These are phyloP conservation scores for Phoma sp. DNA, from an alignment of 2,329 filamentous ascomycete species.

Conservation along the genomic window DNA sequence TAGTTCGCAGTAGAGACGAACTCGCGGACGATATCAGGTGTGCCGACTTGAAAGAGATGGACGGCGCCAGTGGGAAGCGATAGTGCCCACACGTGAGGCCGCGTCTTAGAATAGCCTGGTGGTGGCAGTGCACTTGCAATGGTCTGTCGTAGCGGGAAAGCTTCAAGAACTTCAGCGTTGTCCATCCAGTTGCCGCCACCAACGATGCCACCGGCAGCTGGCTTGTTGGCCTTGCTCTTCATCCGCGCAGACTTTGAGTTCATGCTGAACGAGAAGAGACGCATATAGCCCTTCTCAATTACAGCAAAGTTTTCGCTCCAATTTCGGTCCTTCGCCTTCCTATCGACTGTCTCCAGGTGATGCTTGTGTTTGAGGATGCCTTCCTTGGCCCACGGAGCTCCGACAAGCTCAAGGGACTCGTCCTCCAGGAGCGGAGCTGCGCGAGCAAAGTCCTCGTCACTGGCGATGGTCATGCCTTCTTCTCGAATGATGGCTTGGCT, in stretches of 20 bases:
- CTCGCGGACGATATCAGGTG: slow-evolving; percentile 90
- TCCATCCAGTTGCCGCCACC: slow-evolving; percentile 99
- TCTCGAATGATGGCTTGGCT: slow-evolving; percentile 97
- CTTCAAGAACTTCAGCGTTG: slow-evolving; percentile 87
- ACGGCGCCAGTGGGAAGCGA: slow-evolving; percentile 92
- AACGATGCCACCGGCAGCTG: slow-evolving; percentile 70
- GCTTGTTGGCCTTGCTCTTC: slow-evolving; percentile 66
- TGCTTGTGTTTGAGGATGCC: slow-evolving; percentile 96
- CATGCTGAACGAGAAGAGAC: slow-evolving; percentile 90
- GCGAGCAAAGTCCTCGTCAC: slow-evolving; percentile 64
- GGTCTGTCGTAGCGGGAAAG: slow-evolving; percentile 87
- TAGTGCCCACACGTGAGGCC: slow-evolving; percentile 93
- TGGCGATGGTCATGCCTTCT: slow-evolving; percentile 66
- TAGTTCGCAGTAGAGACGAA: slow-evolving; percentile 96
- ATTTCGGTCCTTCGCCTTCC: slow-evolving; percentile 89
- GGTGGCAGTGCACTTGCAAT: slow-evolving; percentile 88
- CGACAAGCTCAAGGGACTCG: slow-evolving; percentile 86
- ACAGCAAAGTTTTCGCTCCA: slow-evolving; percentile 97
- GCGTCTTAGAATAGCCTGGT: slow-evolving; percentile 88
- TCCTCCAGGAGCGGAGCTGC: slow-evolving; percentile 80
- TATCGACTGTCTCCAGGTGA: slow-evolving; percentile 87
- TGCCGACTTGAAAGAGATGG: slow-evolving; percentile 97
- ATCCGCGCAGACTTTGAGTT: slow-evolving; percentile 74
- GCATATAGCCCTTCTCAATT: slow-evolving; percentile 91
- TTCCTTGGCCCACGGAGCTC: slow-evolving; percentile 98